Base-by-base conservation (phyloP, 805 yeast species). In the Ogataea populi-albae region DNA sequence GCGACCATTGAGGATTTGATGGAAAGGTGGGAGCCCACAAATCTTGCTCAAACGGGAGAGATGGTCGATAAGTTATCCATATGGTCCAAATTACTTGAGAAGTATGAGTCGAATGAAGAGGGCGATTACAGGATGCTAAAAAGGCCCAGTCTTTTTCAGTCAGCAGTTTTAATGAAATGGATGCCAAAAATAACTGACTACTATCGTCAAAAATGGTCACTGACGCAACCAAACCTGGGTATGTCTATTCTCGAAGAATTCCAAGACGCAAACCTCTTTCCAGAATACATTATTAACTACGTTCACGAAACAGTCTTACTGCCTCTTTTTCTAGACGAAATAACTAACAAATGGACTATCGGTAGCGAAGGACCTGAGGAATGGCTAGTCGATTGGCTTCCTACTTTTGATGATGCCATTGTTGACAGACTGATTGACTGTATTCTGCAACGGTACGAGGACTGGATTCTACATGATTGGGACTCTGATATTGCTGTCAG, bases 191-290 rank as follows among this genome's bases (percentile, higher is more conserved):
- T 68, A 4, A 36, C 49, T 2, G 23, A 45, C 0, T 51, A 50
- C 9, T 50, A 70, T 9, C 30, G 33, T 8, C 32, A 47, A 6
- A 45, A 54, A 5, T 73, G 78, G 77, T 43, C 61, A 6, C 50
- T 61, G 4, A 33, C 47, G 12, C 60, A 64, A 26, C 70, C 76
- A 1, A 61, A 64, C 30, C 35, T 66, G 9, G 68, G 65, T 1
- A 52, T 72, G 5, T 50, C 62, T 1, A 33, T 73, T 0, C 55
- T 70, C 14, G 79, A 55, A 24, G 60, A 53, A 15, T 44, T 49
- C 11, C 44, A 34, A 8, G 42, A 41, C 16, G 56, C 52, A 17
- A 53, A 49, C 1, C 40, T 70, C 2, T 34, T 73, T 3, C 65
- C 71, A 3, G 30, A 31, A 0, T 35, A 41, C 4, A 46, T 59